These are phyloP conservation scores for Russula abietina DNA, from an alignment of 768 basidiomycete genomes.

Conservation along the genomic window DNA sequence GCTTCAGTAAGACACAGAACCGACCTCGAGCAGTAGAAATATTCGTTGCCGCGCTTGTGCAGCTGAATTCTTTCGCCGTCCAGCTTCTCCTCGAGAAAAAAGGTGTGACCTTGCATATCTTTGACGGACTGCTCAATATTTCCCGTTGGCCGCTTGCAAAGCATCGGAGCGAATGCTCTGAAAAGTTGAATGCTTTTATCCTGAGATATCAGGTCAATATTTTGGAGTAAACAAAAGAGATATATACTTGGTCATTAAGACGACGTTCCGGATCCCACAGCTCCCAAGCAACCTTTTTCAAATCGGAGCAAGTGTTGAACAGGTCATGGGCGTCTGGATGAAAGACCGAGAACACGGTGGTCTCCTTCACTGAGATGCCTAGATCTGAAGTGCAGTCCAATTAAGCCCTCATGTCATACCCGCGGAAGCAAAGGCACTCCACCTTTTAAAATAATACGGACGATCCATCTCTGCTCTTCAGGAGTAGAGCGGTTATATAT, in stretches of 20 bases:
- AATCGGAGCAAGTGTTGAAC: constrained; percentile 94
- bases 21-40: constrained; percentile 88
- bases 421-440: background rate
- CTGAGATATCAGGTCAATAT: constrained; percentile 33
- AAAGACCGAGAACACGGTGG: constrained; percentile 83
- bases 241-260: constrained; percentile 51
- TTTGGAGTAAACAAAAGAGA: background rate
- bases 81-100: constrained; percentile 94
- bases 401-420: background rate
- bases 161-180: constrained; percentile 87
- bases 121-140: constrained; percentile 80
- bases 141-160: constrained; percentile 82
- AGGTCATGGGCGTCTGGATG: constrained; percentile 92
- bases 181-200: constrained; percentile 82
- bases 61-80: constrained; percentile 97
- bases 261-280: constrained; percentile 71
- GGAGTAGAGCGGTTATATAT: constrained; percentile 76
- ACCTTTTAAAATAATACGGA: constrained; percentile 96
- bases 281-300: constrained; percentile 89
- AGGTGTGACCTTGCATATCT: constrained; percentile 71
- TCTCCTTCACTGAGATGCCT: constrained; percentile 89
- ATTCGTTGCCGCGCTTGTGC: constrained; percentile 87
- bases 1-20: constrained; percentile 8
- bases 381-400: constrained; percentile 53
- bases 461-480: constrained; percentile 91